A percentile compares a stretch with the other conserved stretches of the same genome.
These are phyloP conservation scores for Brassica balearica DNA, from an alignment of 441 rosid species.

Conservation along the genomic window DNA sequence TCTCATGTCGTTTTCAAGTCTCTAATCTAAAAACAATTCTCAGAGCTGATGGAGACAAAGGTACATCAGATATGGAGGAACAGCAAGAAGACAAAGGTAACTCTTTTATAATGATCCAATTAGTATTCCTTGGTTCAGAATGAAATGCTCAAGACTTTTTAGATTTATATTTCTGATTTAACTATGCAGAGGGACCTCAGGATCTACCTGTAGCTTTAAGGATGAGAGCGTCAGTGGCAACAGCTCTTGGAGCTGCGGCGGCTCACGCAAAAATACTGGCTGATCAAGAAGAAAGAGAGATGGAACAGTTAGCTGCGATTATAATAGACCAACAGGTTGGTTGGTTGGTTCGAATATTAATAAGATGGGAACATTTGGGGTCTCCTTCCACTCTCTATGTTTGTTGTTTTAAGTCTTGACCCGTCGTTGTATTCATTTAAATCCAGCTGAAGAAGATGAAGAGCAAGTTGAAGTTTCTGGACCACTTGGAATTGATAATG, in stretches of 20 bases:
- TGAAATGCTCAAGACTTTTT: not conserved
- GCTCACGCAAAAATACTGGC: constrained; percentile 85
- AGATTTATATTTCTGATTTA: not conserved
- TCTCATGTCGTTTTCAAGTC: not conserved
- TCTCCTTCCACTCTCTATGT: constrained; percentile 2
- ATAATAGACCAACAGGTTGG: constrained; percentile 79
- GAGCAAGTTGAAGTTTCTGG: constrained; percentile 67
- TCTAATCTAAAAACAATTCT: constrained; percentile 24
- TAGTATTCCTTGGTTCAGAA: too few relatives aligned
- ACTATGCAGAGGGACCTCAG: constrained; percentile 46
- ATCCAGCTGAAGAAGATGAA: constrained; percentile 69
- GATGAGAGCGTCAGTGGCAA: constrained; percentile 78
- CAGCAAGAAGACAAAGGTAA: constrained; percentile 37
- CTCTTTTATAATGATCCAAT: not conserved
- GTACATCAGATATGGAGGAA: constrained; percentile 50
- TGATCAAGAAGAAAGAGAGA: constrained; percentile 81
- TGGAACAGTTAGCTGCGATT: constrained; percentile 63
- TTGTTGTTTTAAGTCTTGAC: constrained; percentile 17
- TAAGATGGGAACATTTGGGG: not conserved
- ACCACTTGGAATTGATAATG: constrained; percentile 75
- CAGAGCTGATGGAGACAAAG: constrained; percentile 56
- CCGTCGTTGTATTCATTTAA: not conserved
- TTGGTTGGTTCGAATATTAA: not conserved
- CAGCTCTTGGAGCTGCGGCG: constrained; percentile 83
- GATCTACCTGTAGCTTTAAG: constrained; percentile 69